A percentile compares a stretch with the other conserved stretches of the same genome.
These are phyloP conservation scores for Candida coquimbonensis DNA, from an alignment of 805 yeast genomes.

Conservation along the genomic window DNA sequence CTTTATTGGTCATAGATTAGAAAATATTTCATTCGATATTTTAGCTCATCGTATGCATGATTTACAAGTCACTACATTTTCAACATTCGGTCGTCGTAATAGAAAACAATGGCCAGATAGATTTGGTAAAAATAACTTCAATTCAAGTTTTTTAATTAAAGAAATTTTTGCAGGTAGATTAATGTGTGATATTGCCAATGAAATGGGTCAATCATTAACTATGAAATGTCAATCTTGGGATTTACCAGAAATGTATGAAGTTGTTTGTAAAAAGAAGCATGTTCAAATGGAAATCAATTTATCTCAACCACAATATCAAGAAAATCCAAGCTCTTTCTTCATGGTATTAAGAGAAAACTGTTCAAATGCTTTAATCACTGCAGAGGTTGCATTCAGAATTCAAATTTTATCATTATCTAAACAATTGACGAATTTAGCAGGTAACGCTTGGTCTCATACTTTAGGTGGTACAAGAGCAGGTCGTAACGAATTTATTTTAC, in stretches of 20 bases:
- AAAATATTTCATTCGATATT: conserved; percentile 70
- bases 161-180: conserved; percentile 81
- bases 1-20: conserved; percentile 80
- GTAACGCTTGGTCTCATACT: conserved; percentile 96
- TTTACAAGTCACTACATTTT: conserved; percentile 67
- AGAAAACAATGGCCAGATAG: conserved; percentile 73
- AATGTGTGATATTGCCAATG: conserved; percentile 88
- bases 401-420: conserved; percentile 87
- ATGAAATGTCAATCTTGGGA: conserved; percentile 94
- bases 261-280: conserved; percentile 61
- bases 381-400: conserved; percentile 71
- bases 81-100: conserved; percentile 75
- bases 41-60: conserved; percentile 76
- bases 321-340: conserved; percentile 58
- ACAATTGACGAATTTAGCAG: conserved; percentile 88
- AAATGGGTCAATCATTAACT: conserved; percentile 89
- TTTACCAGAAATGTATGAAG: conserved; percentile 80
- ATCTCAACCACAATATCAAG: conserved; percentile 55
- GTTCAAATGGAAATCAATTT: conserved; percentile 66
- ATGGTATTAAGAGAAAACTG: conserved; percentile 68
- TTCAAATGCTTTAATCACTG: conserved; percentile 58
- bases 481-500: conserved; percentile 84
- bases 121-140: conserved; percentile 48
- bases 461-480: conserved; percentile 94
- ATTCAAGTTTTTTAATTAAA: conserved; percentile 48